Evolutionary conservation across 2,329 filamentous ascomycete genomes (phyloP), one percentile per base, ranked within the genome.

Genomic region (Chalaropsis ovoidea): DNA sequence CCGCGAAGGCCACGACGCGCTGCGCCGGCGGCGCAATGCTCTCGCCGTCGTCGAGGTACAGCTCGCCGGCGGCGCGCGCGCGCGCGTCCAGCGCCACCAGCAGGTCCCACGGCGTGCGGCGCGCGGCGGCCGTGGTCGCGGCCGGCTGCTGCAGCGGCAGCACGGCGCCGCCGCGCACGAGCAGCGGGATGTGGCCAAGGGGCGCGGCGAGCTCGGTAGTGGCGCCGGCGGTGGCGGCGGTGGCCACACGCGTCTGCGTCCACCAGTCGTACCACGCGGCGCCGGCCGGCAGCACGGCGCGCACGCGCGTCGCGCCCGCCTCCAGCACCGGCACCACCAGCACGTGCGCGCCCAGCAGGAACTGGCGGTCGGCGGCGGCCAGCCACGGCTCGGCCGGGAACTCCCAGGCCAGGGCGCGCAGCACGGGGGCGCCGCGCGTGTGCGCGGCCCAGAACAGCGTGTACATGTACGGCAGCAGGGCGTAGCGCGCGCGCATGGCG

Each of bases 381-480:
- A 79, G 78, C 41, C 73, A 75, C 35, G 72, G 69, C 69, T 82
- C 81, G 19, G 73, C 47, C 2, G 80, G 88, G 72, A 91, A 92
- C 35, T 83, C 72, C 76, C 86, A 93, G 75, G 88, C 90, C 65
- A 91, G 74, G 0, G 89, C 88, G 70, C 84, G 84, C 65, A 90
- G 76, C 69, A 85, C 77, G 0, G 89, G 87, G 1, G 79, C 80
- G 42, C 89, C 89, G 27, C 80, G 80, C 19, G 77, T 71, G 39
- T 79, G 81, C 72, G 89, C 82, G 66, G 76, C 75, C 72, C 85
- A 78, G 70, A 90, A 78, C 0, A 85, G 83, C 0, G 88, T 91
- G 77, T 93, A 92, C 67, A 89, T 79, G 75, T 92, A 92, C 71
- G 91, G 88, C n/a, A 93, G 78, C n/a, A 92, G 78, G 41, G 82